Base-by-base conservation (phyloP, 495 filamentous ascomycete species). In the Hypoxylon lienhwacheense region DNA sequence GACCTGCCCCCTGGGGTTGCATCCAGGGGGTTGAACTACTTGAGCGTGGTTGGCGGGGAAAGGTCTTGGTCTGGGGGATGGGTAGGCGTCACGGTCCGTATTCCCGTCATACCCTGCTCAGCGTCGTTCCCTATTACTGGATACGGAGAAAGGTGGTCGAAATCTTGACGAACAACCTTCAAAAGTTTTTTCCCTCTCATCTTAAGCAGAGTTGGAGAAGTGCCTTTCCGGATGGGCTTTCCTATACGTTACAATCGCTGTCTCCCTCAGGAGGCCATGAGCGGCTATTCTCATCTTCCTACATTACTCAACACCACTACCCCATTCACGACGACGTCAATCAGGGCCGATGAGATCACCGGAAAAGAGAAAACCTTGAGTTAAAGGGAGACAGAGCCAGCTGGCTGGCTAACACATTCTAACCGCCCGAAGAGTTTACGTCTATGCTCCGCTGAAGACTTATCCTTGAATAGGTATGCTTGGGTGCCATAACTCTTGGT, bases 41-140 rank as follows among this genome's bases (percentile, higher is more conserved):
- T 28, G 34, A 47, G 51, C 47, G 33, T 67, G 65, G 55, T 67
- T 65, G 65, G 61, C 61, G 50, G 65, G 65, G 59, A 53, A 63
- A 60, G 36, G 11, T 53, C 54, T 59, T 53, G 59, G 65, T 61
- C 55, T 65, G 65, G 58, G 37, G 50, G 61, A 57, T 48, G 33
- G 47, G 40, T 59, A 63, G 65, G 65, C 44, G 53, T 36, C 14
- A 19, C 65, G 65, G 65, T 35, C 65, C 65, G 65, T 8, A 42
- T 45, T 45, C 45, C 65, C 65, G 65, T 29, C 42, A 54, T n/a
- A 60, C 51, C 59, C 48, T 65, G 56, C 35, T 37, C 36, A 60
- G 31, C 55, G 25, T 34, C 11, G 12, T 54, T 50, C 17, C 22
- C 53, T 48, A 50, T 56, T 49, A 33, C 61, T 51, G 61, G 51